Evolutionary conservation across 2,329 filamentous ascomycete species (phyloP).

Genomic region (Metarhizium robertsii): DNA sequence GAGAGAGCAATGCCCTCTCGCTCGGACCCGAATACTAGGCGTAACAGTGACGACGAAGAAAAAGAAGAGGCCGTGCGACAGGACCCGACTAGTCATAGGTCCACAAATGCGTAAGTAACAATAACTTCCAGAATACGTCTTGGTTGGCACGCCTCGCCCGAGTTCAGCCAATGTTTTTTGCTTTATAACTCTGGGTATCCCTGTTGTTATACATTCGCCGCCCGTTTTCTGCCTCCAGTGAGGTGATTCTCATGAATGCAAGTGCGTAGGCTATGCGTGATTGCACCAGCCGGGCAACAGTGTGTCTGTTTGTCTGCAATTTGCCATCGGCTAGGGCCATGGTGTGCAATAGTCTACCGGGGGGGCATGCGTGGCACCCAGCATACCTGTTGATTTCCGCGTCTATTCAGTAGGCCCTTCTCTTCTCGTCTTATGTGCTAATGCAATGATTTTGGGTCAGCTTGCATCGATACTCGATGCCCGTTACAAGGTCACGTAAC

Average conservation of each 20-base stretch:
- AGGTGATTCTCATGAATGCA: too few species aligned
- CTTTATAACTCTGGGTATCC: too few species aligned
- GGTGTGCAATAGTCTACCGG: too few species aligned
- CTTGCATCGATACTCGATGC: constrained; percentile 88
- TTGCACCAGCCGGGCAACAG: too few species aligned
- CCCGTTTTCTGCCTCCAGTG: too few species aligned
- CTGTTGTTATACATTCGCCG: too few species aligned
- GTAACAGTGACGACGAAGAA: constrained; percentile 87
- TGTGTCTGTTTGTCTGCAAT: too few species aligned
- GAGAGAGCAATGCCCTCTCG: constrained; percentile 56
- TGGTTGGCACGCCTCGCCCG: neutral
- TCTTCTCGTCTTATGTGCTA: neutral
- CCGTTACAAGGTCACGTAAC: constrained; percentile 63
- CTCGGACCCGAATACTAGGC: constrained; percentile 76
- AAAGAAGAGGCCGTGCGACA: constrained; percentile 66
- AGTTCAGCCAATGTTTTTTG: neutral
- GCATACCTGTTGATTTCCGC: too few species aligned
- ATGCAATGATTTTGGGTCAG: constrained; percentile 33
- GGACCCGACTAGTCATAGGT: constrained; percentile 61
- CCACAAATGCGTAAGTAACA: constrained; percentile 67
- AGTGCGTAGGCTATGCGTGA: too few species aligned
- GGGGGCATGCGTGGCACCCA: too few species aligned
- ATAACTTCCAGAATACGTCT: neutral
- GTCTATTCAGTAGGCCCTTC: too few species aligned
- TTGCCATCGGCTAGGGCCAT: too few species aligned